Evolutionary conservation across 129 eudicot genomes (phyloP).

Genomic region (Tagetes erecta): DNA sequence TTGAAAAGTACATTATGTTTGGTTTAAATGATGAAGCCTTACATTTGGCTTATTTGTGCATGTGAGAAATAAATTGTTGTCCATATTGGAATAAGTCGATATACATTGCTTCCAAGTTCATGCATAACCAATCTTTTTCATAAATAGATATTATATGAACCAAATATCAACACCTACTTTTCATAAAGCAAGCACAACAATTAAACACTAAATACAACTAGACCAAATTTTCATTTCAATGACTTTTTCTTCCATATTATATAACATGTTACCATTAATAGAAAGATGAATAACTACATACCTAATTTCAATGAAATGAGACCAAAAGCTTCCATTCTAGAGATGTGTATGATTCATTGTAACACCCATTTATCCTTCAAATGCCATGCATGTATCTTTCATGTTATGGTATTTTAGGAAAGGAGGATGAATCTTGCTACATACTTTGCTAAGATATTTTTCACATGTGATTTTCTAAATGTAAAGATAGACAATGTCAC

Average conservation of each 20-base stretch:
- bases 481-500: neutral
- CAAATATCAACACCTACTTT: conserved; percentile 17
- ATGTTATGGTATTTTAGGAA: conserved; percentile 1
- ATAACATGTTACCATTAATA: conserved; percentile 1
- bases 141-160: neutral
- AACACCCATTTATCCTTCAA: neutral
- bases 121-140: conserved; percentile 20
- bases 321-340: neutral
- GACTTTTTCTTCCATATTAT: conserved; percentile 5
- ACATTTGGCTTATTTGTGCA: conserved; percentile 9
- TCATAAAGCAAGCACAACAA: conserved; percentile 4
- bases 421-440: conserved; percentile 25
- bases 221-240: neutral
- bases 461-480: neutral
- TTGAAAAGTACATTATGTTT: neutral
- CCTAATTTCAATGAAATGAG: conserved; percentile 26
- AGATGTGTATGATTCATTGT: conserved; percentile 19
- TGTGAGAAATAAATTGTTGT: neutral
- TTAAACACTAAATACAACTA: conserved; percentile 8
- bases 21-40: conserved; percentile 5
- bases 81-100: conserved; percentile 7
- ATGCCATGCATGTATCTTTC: neutral
- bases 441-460: neutral
- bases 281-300: conserved; percentile 7
- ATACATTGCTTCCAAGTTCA: conserved; percentile 24